Evolutionary conservation across 2,329 filamentous ascomycete genomes (phyloP).

Genomic region (Aureobasidium lini): DNA sequence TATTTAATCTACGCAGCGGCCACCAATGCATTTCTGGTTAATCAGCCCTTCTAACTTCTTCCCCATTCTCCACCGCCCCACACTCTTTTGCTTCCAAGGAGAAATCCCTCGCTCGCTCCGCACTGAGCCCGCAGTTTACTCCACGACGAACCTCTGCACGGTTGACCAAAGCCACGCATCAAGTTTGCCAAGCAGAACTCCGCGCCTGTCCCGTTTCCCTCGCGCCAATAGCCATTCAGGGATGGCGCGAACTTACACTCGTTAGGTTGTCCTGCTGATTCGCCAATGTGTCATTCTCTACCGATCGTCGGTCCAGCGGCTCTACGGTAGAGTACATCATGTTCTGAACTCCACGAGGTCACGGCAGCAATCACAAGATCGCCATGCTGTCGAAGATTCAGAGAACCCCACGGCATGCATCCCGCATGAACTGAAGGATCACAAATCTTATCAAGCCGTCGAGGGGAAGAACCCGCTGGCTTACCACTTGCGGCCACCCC

Average conservation of each 20-base stretch:
- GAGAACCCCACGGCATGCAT: not conserved
- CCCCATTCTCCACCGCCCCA: slow-evolving; percentile 13
- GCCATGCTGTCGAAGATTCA: not conserved
- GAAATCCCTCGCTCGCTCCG: not conserved
- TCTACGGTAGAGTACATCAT: not conserved
- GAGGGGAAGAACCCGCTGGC: not conserved
- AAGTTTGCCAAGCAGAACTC: not conserved
- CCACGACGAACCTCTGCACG: slow-evolving; percentile 5
- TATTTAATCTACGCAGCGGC: slow-evolving; percentile 13
- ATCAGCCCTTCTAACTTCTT: not conserved
- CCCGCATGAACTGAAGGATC: not conserved
- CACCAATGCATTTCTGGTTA: slow-evolving; percentile 10
- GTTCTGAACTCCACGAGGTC: not conserved
- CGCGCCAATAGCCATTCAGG: not conserved
- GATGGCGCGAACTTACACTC: slow-evolving; percentile 5
- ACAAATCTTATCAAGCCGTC: not conserved
- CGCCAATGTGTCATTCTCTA: not conserved
- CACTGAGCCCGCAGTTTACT: not conserved
- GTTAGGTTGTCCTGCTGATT: slow-evolving; percentile 1
- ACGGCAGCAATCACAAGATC: not conserved
- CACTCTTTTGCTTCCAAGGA: not conserved
- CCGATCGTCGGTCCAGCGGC: slow-evolving; percentile 13
- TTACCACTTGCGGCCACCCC: not conserved
- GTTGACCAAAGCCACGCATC: not conserved
- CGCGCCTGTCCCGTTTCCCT: not conserved